A percentile compares a stretch with the other conserved stretches of the same genome.
Conservation (phyloP, 768 basidiomycete species). For the Gymnopilus junonius region DNA sequence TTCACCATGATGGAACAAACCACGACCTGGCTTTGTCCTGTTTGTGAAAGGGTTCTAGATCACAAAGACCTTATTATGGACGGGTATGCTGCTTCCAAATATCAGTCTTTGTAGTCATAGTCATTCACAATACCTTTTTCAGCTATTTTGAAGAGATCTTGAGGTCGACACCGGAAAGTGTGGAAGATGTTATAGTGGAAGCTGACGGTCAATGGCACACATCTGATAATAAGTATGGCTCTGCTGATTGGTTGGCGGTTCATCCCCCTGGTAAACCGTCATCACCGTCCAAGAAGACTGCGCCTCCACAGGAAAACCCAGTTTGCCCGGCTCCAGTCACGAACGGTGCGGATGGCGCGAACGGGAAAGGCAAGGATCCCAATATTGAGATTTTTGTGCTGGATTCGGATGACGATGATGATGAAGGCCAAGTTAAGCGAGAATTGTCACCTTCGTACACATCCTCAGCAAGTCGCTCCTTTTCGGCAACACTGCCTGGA, state of each 20-base stretch:
- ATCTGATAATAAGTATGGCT: conserved; percentile 82
- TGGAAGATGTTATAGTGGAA: conserved; percentile 94
- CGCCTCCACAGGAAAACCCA: conserved; percentile 19
- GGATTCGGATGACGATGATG: conserved; percentile 83
- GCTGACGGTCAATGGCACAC: conserved; percentile 97
- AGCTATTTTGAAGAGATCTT: conserved; percentile 92
- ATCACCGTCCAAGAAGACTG: conserved; percentile 38
- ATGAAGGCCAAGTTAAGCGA: conserved; percentile 74
- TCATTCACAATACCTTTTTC: background rate
- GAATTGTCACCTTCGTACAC: conserved; percentile 74
- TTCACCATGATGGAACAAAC: conserved; percentile 95
- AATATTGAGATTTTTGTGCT: conserved; percentile 65
- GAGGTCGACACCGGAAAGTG: conserved; percentile 70
- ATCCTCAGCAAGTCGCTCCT: conserved; percentile 39
- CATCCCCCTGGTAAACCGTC: conserved; percentile 44
- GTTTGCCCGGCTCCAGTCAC: conserved; percentile 25
- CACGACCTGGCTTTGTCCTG: conserved; percentile 94
- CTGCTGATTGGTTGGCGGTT: conserved; percentile 65
- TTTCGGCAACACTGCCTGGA: conserved; percentile 29
- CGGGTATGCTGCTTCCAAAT: conserved; percentile 57
- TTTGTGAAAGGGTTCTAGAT: conserved; percentile 82
- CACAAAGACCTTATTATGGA: conserved; percentile 88
- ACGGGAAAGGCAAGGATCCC: conserved; percentile 48
- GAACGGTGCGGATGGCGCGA: conserved; percentile 33
- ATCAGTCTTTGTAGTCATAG: background rate